Base-by-base conservation (phyloP, 129 eudicot species). In the Chrysanthemum seticuspe region DNA sequence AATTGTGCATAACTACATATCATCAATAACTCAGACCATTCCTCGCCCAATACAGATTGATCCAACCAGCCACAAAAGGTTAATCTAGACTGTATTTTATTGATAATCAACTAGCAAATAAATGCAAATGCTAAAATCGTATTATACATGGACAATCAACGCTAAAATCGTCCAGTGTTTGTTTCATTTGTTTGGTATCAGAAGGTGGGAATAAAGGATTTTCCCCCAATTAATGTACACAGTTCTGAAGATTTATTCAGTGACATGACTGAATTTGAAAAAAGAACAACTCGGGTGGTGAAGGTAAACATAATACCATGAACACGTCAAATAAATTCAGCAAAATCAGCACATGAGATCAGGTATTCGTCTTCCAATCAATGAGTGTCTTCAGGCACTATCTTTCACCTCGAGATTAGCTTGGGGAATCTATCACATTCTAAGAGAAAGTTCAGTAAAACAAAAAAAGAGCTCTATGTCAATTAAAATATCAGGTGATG, bases 171-270 rank as follows among this genome's bases (percentile, higher is more conserved):
- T 49, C 19, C 48, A 14, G 27, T 9, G 47, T 47, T 21, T 21
- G 40, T 23, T 60, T 48, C 54, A 58, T 72, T 58, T 72, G 67
- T 72, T 78, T 71, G 74, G 74, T 61, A 40, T 54, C 51, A 78
- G 72, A 78, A 69, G 63, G 70, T 34, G 27, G 53, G 27, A 70
- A 29, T 15, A 55, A 64, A 78, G 64, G 58, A 78, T 27, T 55
- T 65, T 40, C 70, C 51, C 70, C 56, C 73, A 64, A 61, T 63
- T 59, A 78, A 78, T 78, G 72, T 78, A 78, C 81, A 78, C 12
- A 62, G 52, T 50, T 76, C 56, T 59, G 64, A 61, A 65, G 44
- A 77, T 72, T 78, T 78, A 78, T 78, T 78, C 73, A 18, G 74
- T 27, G 63, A 72, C 74, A 78, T n/a, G 74, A 64, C 62, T 27